Percentiles rank a stretch among this genome's conserved stretches.
Conservation (phyloP, 192 early-diverging fungal species). For the Cladochytrium replicatum region DNA sequence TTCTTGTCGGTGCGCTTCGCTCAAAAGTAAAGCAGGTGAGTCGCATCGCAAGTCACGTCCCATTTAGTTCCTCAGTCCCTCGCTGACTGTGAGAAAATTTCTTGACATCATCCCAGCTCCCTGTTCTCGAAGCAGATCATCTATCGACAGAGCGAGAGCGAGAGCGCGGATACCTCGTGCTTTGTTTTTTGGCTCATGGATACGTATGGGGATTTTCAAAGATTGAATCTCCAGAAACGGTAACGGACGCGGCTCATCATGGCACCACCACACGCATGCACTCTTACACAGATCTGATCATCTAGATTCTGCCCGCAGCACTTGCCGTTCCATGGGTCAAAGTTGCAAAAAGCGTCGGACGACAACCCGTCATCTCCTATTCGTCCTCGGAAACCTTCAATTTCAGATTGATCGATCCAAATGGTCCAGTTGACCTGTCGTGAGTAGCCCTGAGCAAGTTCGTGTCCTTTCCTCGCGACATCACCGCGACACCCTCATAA, state of each 20-base stretch:
- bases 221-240: slow-evolving; percentile 61
- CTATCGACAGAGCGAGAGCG: slow-evolving; percentile 60
- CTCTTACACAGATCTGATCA: not conserved
- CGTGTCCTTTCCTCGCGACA: not conserved
- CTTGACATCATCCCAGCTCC: too few species aligned
- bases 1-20: slow-evolving; percentile 33
- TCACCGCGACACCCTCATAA: not conserved
- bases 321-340: slow-evolving; percentile 80
- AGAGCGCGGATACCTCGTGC: slow-evolving; percentile 74
- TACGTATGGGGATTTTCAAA: slow-evolving; percentile 75
- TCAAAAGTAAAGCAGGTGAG: slow-evolving; percentile 14
- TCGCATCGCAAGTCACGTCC: not conserved
- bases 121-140: slow-evolving; percentile 52
- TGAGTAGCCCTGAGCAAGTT: slow-evolving; percentile 22
- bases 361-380: slow-evolving; percentile 83
- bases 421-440: slow-evolving; percentile 64
- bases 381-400: slow-evolving; percentile 86
- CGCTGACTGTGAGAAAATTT: too few species aligned
- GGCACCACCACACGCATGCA: slow-evolving; percentile 1
- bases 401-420: slow-evolving; percentile 74
- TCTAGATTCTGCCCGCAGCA: slow-evolving; percentile 56
- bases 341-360: slow-evolving; percentile 58
- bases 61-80: too few species aligned
- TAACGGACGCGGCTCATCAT: not conserved
- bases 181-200: slow-evolving; percentile 82